Evolutionary conservation across 495 filamentous ascomycete genomes (phyloP), one percentile per base, ranked within the genome.

Genomic region (Lepidopterella palustris): DNA sequence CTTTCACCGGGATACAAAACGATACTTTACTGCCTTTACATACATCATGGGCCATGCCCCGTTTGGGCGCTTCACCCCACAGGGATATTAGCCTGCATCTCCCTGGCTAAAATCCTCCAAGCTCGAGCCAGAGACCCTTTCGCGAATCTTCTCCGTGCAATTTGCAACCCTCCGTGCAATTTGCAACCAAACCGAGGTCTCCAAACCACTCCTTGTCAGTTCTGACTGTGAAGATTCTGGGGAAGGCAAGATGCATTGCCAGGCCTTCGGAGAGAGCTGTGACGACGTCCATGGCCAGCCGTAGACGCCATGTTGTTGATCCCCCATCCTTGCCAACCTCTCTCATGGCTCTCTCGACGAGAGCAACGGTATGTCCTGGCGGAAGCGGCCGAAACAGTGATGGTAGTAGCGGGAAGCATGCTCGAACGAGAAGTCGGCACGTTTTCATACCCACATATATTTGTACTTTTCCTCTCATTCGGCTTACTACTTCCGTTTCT

Each of bases 281-380:
- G 35, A 42, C 35, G 35, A 42, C 35, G 35, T 42, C 35, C 35
- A 42, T 50, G 15, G 24, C 20, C 51, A 26, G 11, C 13, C 35
- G 35, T 10, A 11, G 18, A 23, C 39, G 24, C 18, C 58, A 23
- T 54, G 52, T 1, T 51, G 53, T 31, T 58, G 58, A 53, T 61
- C 58, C 13, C 20, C 49, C 45, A 23, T 31, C 25, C 45, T 49
- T 51, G 39, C 59, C 40, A 54, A 32, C 58, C 53, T 24, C 48
- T 40, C n/a, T 23, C 45, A 23, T 23, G 32, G 53, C 47, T 31
- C 47, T 24, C 27, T 8, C 53, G 48, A 24, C 54, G 55, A 50
- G 63, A 55, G 59, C 61, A 55, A 50, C 63, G 63, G 63, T 59
- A 59, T 50, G 29, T 10, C 27, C 10, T 49, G 32, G 49, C 51